Percentiles rank a stretch among this genome's conserved stretches.
phyloP scores from a whole-genome alignment of 805 yeast genomes.

The Teunomyces lycoperdinae region DNA sequence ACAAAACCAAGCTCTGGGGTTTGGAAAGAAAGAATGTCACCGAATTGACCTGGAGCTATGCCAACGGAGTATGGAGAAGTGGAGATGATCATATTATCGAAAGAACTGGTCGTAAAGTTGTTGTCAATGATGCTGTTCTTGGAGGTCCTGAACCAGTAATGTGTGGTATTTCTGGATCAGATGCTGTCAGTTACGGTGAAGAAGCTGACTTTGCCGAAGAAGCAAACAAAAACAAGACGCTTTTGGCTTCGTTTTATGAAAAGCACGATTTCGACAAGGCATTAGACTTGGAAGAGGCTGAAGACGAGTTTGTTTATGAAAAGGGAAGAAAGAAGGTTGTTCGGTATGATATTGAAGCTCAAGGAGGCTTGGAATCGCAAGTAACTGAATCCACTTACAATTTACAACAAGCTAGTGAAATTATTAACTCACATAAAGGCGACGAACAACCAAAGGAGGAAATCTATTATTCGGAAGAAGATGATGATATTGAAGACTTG shows the following conservation, averaged over 20 bases:
- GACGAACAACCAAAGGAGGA: conserved; percentile 25
- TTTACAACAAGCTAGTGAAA: conserved; percentile 7
- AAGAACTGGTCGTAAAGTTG: conserved; percentile 25
- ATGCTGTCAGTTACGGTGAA: conserved; percentile 27
- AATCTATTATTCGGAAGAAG: conserved; percentile 36
- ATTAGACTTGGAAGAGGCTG: conserved; percentile 34
- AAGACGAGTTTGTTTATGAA: conserved; percentile 28
- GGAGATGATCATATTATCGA: conserved; percentile 80
- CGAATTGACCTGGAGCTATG: conserved; percentile 63
- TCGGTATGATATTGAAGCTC: conserved; percentile 33
- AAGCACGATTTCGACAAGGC: conserved; percentile 36
- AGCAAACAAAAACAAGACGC: conserved; percentile 23
- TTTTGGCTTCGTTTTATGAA: conserved; percentile 34
- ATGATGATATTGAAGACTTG: conserved; percentile 35
- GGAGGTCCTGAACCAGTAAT: conserved; percentile 6
- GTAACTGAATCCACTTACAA: conserved; percentile 4
- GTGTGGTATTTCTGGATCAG: conserved; percentile 26
- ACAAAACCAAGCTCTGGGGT: conserved; percentile 90
- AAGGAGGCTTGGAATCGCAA: conserved; percentile 19
- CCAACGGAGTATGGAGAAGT: conserved; percentile 72
- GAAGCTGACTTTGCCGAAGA: conserved; percentile 17
- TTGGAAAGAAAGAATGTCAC: conserved; percentile 57
- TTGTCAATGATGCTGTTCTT: conserved; percentile 6
- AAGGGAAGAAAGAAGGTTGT: conserved; percentile 35
- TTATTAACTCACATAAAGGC: conserved; percentile 10